Evolutionary conservation across 2,329 filamentous ascomycete genomes (phyloP), one percentile per base, ranked within the genome.

Genomic region (Hypoxylon sp.): DNA sequence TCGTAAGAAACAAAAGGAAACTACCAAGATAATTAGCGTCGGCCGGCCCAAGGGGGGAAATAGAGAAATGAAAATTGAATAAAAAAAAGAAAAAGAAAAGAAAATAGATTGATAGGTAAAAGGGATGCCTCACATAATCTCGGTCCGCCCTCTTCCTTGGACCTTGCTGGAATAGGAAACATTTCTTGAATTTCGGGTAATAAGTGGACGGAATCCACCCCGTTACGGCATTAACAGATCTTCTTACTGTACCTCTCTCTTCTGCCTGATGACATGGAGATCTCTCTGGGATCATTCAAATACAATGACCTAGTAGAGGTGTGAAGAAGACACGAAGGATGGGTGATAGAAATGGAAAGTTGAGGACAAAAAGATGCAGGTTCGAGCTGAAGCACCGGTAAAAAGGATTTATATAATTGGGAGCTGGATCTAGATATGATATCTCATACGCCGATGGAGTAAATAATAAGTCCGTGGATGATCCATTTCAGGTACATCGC

Each of bases 111-210:
- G 17, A 43, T 19, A 13, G 41, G 32, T 11, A 39, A 26, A 26
- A 28, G 39, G 15, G 8, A 17, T 19, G 1, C 24, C 51, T 32
- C 50, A 61, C 53, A 43, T 43, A 64, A 54, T 62, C 49, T 59
- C 30, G 22, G 46, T 22, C 37, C 46, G 43, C 37, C 46, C 47
- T 58, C 39, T 59, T 43, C 53, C 43, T 39, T 30, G 43, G 37
- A 13, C 47, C 44, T 57, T 62, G 44, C 65, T 52, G 13, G 44
- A 67, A 62, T 26, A 48, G 62, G 64, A 53, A 65, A 48, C 17
- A 62, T 62, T 62, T 67, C 58, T 65, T 65, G 62, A 55, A 58
- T 17, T 43, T 60, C 58, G 62, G 64, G 65, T 58, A 65, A 59
- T 57, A 65, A 62, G 62, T 65, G 64, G 61, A 65, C 51, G 43